Base-by-base conservation (phyloP, 306 rosid genomes). In the Glycine soja region DNA sequence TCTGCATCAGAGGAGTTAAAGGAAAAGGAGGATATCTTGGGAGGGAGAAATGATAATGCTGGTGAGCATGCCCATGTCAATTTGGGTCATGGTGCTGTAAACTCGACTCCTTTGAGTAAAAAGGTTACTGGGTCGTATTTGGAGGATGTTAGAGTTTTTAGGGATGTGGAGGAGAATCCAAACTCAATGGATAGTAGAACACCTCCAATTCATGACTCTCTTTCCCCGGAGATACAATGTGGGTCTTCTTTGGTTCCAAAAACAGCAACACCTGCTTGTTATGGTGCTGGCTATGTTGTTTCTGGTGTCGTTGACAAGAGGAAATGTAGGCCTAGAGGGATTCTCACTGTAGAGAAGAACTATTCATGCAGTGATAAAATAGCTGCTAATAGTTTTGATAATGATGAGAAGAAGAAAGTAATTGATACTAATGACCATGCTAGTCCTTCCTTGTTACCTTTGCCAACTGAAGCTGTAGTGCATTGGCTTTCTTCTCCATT, bases 261-360 rank as follows among this genome's bases (percentile, higher is more conserved):
- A 24, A 43, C 88, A 4, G 47, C 85, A 3, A 86, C 94, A 1
- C 90, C 92, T 56, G 87, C 92, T 72, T 90, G 97, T 84, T 94
- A 91, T 88, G 97, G 85, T 51, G 97, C 97, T 52, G 97, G 98
- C 12, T 85, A 90, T 80, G 83, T 92, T 16, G 88, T 92, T 73
- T 95, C 97, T 45, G 97, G 98, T 67, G 86, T 91, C 71, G 69
- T 88, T 70, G 97, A 92, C 82, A 92, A 87, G 87, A 88, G 98
- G 85, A 95, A 95, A 69, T 95, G 98, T 80, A 92, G 88, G 82
- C 92, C 97, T 18, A 90, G 88, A 82, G 98, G 98, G 38, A 82
- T 91, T 83, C 97, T 95, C 57, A 79, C 85, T 52, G 89, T 90
- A 3, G 93, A 87, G 66, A 91, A 86, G 40, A 87, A 83, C 58